A percentile compares a stretch with the other conserved stretches of the same genome.
phyloP scores from a whole-genome alignment of 2,329 filamentous ascomycete species.

The Tympanopsis confertula region DNA sequence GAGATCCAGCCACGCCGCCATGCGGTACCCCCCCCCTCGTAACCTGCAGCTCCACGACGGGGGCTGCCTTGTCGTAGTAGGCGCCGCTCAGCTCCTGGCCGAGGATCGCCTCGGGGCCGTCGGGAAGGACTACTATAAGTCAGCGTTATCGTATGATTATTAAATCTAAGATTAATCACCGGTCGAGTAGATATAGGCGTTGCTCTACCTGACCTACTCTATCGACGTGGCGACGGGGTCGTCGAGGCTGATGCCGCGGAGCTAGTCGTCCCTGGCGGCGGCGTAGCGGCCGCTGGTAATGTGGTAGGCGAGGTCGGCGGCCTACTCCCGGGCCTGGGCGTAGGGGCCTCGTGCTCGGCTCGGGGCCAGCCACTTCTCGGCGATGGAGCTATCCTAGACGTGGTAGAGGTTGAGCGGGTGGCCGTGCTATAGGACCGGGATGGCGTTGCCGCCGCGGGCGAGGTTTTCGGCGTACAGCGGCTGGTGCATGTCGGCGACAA shows the following conservation, averaged over 20 bases:
- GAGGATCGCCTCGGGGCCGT: slow-evolving; percentile 44
- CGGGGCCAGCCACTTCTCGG: slow-evolving; percentile 52
- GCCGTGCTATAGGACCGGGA: slow-evolving; percentile 50
- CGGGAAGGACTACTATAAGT: slow-evolving; percentile 40
- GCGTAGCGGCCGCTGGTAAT: slow-evolving; percentile 45
- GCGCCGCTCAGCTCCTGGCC: slow-evolving; percentile 48
- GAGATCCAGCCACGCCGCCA: slow-evolving; percentile 56
- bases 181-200: slow-evolving; percentile 17
- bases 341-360: slow-evolving; percentile 27
- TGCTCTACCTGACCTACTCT: slow-evolving; percentile 52
- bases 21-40: slow-evolving; percentile 56
- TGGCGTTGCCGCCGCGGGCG: slow-evolving; percentile 54
- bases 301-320: slow-evolving; percentile 37
- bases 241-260: slow-evolving; percentile 40
- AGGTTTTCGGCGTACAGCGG: slow-evolving; percentile 56
- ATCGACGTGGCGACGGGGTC: slow-evolving; percentile 44
- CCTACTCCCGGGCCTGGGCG: slow-evolving; percentile 39
- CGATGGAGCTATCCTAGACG: slow-evolving; percentile 63
- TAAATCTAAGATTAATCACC: neutral
- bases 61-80: slow-evolving; percentile 54
- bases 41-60: slow-evolving; percentile 53
- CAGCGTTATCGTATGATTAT: neutral
- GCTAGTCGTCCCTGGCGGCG: slow-evolving; percentile 37
- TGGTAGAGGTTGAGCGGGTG: slow-evolving; percentile 54
- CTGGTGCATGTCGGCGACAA: slow-evolving; percentile 61